Evolutionary conservation across 768 basidiomycete genomes (phyloP), one percentile per base, ranked within the genome.

Genomic region (Rubroboletus satanas): DNA sequence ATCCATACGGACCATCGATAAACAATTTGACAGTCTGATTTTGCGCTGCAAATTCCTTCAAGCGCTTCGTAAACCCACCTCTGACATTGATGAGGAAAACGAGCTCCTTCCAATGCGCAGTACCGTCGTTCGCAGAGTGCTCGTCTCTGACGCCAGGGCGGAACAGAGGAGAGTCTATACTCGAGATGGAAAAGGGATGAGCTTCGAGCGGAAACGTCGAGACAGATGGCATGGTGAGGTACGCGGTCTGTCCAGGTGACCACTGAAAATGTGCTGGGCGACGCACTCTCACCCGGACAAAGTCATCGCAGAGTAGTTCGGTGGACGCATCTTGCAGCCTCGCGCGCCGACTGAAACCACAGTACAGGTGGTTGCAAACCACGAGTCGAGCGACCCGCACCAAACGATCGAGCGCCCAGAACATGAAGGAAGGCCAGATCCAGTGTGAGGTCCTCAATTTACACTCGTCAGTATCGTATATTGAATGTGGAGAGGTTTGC

Each of bases 121-220:
- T 3, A 18, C 33, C 45, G 8, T 38, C 9, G 5, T 17, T 37
- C 6, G 23, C 28, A 17, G 36, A 23, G 33, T 18, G 1, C 21
- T 18, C 26, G 17, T 36, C 14, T 1, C 23, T 42, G 14, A 29
- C 14, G 3, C 14, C 26, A 29, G 56, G 55, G 1, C 31, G 54
- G 54, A 69, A 66, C 5, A 63, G 12, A 14, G 49, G 3, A 12
- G 65, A 62, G 43, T 75, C 71, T 8, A 77, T 62, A n/a, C 71
- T 79, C 7, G 80, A 73, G 51, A 85, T 84, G 0, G 84, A 83
- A 67, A 86, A 85, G 2, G 84, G 84, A 55, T 85, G 84, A 0
- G 80, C 67, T 64, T 85, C 80, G 31, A 79, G 74, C 6, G 79
- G 77, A 28, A 74, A 63, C 0, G 50, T 47, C 11, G 79, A 79